Percentiles rank a stretch among this genome's conserved stretches.
Evolutionary conservation across 2,329 filamentous ascomycete genomes (phyloP).

Genomic region (Elsinoe ampelina): DNA sequence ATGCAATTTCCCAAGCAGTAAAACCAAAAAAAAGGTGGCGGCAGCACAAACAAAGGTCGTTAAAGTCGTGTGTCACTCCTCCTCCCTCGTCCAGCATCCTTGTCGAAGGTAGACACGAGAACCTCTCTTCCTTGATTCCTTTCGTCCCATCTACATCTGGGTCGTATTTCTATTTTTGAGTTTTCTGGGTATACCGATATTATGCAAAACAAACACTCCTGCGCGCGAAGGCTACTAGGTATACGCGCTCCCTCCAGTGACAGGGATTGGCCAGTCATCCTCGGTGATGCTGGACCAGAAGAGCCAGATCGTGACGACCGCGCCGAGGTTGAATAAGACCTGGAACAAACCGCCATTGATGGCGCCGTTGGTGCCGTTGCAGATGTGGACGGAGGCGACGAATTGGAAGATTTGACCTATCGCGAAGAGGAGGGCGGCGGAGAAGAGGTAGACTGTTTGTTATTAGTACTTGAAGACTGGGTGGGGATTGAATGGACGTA

Average conservation of each 20-base stretch:
- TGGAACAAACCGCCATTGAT: slow-evolving; percentile 92
- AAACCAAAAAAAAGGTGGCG: neutral
- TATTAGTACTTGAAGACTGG: slow-evolving; percentile 14
- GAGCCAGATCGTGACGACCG: slow-evolving; percentile 76
- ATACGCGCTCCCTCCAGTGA: slow-evolving; percentile 32
- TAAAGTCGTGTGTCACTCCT: neutral
- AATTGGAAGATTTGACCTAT: slow-evolving; percentile 96
- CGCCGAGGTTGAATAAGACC: slow-evolving; percentile 79
- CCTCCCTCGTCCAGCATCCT: neutral
- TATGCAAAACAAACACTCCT: neutral
- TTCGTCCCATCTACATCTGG: neutral
- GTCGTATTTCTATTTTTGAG: neutral
- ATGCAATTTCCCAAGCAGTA: neutral
- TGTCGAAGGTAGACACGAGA: neutral
- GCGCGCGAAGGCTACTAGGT: slow-evolving; percentile 19
- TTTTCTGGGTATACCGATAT: neutral
- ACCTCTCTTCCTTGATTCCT: neutral
- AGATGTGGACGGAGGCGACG: slow-evolving; percentile 83
- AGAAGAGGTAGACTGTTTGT: slow-evolving; percentile 58
- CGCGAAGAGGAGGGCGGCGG: slow-evolving; percentile 72
- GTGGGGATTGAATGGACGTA: slow-evolving; percentile 33
- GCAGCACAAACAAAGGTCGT: neutral
- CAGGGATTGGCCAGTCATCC: slow-evolving; percentile 79
- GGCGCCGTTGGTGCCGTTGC: slow-evolving; percentile 68
- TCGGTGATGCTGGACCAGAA: slow-evolving; percentile 99